These are phyloP conservation scores for Amylocystis lapponica DNA, from an alignment of 768 basidiomycete species.

Conservation along the genomic window DNA sequence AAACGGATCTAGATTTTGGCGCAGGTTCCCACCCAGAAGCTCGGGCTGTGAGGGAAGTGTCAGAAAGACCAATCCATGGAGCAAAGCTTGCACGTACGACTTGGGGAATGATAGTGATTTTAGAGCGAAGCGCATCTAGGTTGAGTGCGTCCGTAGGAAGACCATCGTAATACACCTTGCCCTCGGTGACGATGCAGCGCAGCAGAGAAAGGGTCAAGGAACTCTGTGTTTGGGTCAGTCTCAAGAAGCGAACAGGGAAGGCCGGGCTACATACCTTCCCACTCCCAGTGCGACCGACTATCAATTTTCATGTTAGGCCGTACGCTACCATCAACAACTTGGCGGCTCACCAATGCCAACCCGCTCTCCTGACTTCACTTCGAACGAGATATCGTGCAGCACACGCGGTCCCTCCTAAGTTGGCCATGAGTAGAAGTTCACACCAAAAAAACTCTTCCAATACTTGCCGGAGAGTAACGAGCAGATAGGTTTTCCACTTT, in stretches of 20 bases:
- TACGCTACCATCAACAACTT: not conserved
- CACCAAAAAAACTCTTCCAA: not conserved
- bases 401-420: constrained; percentile 49
- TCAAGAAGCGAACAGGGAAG: constrained; percentile 2
- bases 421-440: constrained; percentile 5
- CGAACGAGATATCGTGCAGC: constrained; percentile 45
- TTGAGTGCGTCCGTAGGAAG: constrained; percentile 35
- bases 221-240: constrained; percentile 32
- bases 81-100: constrained; percentile 24
- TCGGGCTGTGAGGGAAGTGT: constrained; percentile 32
- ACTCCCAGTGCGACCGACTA: constrained; percentile 51
- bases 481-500: constrained; percentile 44
- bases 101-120: constrained; percentile 42
- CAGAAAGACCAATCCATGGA: not conserved
- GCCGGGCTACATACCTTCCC: constrained; percentile 32
- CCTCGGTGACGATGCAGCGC: constrained; percentile 43
- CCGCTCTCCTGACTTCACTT: constrained; percentile 50
- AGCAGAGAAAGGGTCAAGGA: constrained; percentile 49
- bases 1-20: constrained; percentile 58
- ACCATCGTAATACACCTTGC: constrained; percentile 43
- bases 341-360: constrained; percentile 40
- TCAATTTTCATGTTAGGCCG: no score
- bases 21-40: constrained; percentile 48
- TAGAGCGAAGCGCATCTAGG: constrained; percentile 38
- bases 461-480: constrained; percentile 31